A percentile compares a stretch with the other conserved stretches of the same genome.
Conservation (phyloP, 2,329 filamentous ascomycete genomes). For the Claviceps sp. region DNA sequence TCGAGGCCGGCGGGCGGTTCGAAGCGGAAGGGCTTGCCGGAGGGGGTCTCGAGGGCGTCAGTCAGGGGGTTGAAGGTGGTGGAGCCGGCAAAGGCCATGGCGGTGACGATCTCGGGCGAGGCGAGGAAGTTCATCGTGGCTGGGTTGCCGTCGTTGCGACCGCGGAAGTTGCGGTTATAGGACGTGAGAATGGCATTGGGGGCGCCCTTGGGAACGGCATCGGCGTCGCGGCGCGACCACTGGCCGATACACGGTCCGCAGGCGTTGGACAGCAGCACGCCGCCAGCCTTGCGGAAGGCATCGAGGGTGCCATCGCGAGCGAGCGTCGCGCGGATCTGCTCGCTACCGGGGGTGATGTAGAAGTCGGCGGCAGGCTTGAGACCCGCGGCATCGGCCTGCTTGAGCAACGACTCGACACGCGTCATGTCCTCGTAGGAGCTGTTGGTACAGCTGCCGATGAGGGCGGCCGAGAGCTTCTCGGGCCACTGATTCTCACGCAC, state of each 20-base stretch:
- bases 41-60: constrained; percentile 67
- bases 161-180: constrained; percentile 97
- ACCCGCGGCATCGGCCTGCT: constrained; percentile 80
- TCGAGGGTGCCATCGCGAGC: constrained; percentile 77
- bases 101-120: constrained; percentile 91
- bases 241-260: constrained; percentile 91
- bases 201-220: constrained; percentile 71
- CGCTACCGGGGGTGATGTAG: constrained; percentile 91
- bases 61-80: constrained; percentile 96
- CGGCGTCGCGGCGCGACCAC: constrained; percentile 90
- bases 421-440: constrained; percentile 99
- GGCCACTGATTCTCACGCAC: constrained; percentile 84
- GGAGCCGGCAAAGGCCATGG: constrained; percentile 81
- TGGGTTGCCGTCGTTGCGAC: constrained; percentile 91
- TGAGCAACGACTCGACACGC: constrained; percentile 80
- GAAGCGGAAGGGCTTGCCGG: constrained; percentile 76
- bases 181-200: constrained; percentile 90
- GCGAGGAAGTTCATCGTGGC: constrained; percentile 98
- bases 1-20: constrained; percentile 60
- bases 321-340: constrained; percentile 90
- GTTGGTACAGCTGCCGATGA: constrained; percentile 98
- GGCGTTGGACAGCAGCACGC: constrained; percentile 83
- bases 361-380: constrained; percentile 82
- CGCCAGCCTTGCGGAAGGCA: constrained; percentile 77
- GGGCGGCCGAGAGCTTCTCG: constrained; percentile 74